These are phyloP conservation scores for Exophiala viscosa DNA, from an alignment of 2,329 filamentous ascomycete genomes.

Conservation along the genomic window DNA sequence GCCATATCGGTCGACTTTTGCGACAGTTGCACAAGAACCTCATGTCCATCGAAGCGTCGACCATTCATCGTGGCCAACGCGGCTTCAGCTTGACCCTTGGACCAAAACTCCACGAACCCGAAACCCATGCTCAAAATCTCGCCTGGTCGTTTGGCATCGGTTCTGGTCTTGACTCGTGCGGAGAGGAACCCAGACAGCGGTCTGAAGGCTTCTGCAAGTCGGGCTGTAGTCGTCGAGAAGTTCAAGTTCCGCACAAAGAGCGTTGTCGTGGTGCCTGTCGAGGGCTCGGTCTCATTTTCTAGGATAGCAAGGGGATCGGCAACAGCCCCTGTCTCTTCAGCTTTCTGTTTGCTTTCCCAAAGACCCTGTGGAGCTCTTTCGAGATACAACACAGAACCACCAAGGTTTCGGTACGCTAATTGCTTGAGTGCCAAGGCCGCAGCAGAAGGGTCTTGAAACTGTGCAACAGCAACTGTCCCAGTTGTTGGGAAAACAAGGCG, in stretches of 20 bases:
- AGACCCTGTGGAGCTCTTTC: slow-evolving; percentile 88
- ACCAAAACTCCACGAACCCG: slow-evolving; percentile 86
- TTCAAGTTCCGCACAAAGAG: slow-evolving; percentile 92
- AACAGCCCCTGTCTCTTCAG: slow-evolving; percentile 28
- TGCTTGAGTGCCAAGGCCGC: slow-evolving; percentile 79
- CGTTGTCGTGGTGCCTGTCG: slow-evolving; percentile 54
- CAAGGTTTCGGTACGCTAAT: slow-evolving; percentile 84
- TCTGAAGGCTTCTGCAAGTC: slow-evolving; percentile 72
- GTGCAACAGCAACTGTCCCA: slow-evolving; percentile 89
- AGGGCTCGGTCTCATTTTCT: slow-evolving; percentile 34
- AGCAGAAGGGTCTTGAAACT: slow-evolving; percentile 74
- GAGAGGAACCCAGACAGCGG: slow-evolving; percentile 83
- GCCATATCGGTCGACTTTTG: slow-evolving; percentile 84
- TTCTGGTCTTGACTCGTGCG: slow-evolving; percentile 87
- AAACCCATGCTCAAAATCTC: slow-evolving; percentile 95
- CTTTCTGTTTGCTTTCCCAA: slow-evolving; percentile 47
- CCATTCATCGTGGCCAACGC: slow-evolving; percentile 86
- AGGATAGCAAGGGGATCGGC: slow-evolving; percentile 28
- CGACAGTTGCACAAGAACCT: slow-evolving; percentile 77
- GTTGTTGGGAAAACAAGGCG: slow-evolving; percentile 87
- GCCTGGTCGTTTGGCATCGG: slow-evolving; percentile 83
- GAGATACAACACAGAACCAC: slow-evolving; percentile 84
- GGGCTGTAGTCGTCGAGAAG: slow-evolving; percentile 77
- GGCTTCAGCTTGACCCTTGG: slow-evolving; percentile 71
- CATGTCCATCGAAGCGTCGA: slow-evolving; percentile 79